A percentile compares a stretch with the other conserved stretches of the same genome.
Conservation (phyloP, 768 basidiomycete species). For the Suillus weaverae region DNA sequence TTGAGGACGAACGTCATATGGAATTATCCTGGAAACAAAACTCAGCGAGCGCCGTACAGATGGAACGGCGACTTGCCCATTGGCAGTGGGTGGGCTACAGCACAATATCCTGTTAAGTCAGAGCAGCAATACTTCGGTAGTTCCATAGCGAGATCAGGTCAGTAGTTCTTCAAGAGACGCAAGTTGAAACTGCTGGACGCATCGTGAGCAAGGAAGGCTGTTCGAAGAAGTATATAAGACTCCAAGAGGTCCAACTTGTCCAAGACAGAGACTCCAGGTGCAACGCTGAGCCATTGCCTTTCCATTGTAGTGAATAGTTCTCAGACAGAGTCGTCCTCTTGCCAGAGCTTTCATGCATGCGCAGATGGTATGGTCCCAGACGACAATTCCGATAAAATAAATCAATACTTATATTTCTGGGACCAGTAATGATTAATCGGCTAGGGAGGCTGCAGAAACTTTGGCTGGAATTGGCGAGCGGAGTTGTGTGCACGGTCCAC, state of each 20-base stretch:
- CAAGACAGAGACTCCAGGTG: background rate
- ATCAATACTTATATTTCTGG: background rate
- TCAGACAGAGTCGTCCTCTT: background rate
- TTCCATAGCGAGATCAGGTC: background rate
- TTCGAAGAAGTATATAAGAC: background rate
- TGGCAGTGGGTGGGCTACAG: background rate
- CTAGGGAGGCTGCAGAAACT: background rate
- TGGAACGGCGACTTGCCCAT: background rate
- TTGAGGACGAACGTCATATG: background rate
- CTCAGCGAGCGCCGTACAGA: background rate
- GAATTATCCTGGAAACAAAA: background rate
- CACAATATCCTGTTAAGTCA: background rate
- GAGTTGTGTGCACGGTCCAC: conserved; percentile 1
- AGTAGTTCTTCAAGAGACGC: background rate
- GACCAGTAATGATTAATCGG: background rate
- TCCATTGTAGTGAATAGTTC: background rate
- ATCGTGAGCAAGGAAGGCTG: background rate
- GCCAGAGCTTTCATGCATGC: background rate
- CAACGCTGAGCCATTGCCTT: background rate
- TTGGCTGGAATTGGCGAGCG: conserved; percentile 5
- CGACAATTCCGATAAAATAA: background rate
- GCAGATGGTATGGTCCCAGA: background rate
- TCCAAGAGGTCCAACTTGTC: background rate
- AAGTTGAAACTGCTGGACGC: background rate
- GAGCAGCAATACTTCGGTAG: background rate